A percentile compares a stretch with the other conserved stretches of the same genome.
Evolutionary conservation across 306 rosid genomes (phyloP).

Genomic region (Herpetospermum pedunculosum): DNA sequence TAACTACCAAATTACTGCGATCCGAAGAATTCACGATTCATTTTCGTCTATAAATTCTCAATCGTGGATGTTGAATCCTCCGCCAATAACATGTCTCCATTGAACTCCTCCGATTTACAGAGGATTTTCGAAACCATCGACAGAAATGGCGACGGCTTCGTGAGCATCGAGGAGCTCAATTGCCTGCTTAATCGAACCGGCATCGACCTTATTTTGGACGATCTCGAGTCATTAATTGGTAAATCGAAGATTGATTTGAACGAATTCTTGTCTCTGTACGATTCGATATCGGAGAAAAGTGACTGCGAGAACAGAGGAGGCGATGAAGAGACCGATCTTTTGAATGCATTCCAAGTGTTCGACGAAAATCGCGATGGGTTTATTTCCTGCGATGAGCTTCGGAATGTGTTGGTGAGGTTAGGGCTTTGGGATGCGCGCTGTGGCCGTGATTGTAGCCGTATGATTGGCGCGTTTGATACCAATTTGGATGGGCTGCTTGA

Average conservation of each 20-base stretch:
- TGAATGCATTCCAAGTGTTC: slow-evolving; percentile 60
- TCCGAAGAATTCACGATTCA: background rate
- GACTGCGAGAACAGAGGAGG: slow-evolving; percentile 10
- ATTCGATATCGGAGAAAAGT: slow-evolving; percentile 30
- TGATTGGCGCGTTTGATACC: slow-evolving; percentile 55
- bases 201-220: slow-evolving; percentile 19
- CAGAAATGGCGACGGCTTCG: slow-evolving; percentile 41
- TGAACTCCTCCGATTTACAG: slow-evolving; percentile 37
- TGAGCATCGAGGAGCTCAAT: slow-evolving; percentile 54
- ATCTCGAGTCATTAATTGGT: slow-evolving; percentile 40
- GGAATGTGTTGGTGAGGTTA: slow-evolving; percentile 39
- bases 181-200: slow-evolving; percentile 30
- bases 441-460: slow-evolving; percentile 32
- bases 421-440: slow-evolving; percentile 43
- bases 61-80: background rate
- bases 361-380: slow-evolving; percentile 73
- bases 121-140: slow-evolving; percentile 61
- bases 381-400: slow-evolving; percentile 55
- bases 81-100: slow-evolving; percentile 21
- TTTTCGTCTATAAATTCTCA: background rate
- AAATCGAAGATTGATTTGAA: slow-evolving; percentile 31
- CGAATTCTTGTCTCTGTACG: slow-evolving; percentile 52
- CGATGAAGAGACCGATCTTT: slow-evolving; percentile 28
- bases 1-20: background rate
- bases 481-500: slow-evolving; percentile 68